These are phyloP conservation scores for Coemansia sp. DNA, from an alignment of 371 early-diverging fungal genomes.

Conservation along the genomic window DNA sequence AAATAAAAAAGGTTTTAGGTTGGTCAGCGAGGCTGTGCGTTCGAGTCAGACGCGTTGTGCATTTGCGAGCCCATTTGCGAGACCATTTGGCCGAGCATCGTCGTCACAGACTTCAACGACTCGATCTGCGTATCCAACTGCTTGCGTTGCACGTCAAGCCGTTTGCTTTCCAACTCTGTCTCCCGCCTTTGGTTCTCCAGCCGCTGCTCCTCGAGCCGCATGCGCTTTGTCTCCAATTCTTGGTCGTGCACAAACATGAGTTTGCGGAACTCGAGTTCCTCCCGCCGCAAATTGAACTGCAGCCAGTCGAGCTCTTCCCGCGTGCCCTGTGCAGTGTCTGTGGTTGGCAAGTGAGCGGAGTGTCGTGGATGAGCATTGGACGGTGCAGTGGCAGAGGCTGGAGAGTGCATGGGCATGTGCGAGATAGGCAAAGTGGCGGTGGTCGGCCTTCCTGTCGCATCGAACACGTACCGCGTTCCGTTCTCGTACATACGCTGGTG, in stretches of 20 bases:
- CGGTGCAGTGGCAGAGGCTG: neutral
- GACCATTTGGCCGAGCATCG: constrained; percentile 28
- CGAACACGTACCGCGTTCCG: constrained; percentile 9
- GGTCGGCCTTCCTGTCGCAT: constrained; percentile 12
- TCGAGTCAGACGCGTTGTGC: neutral
- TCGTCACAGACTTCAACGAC: constrained; percentile 19
- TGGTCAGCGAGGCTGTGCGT: neutral
- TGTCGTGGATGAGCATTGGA: too few relatives aligned
- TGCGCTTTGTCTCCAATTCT: constrained; percentile 30
- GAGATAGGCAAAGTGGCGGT: constrained; percentile 20
- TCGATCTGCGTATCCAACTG: constrained; percentile 39
- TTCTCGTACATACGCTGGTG: constrained; percentile 16
- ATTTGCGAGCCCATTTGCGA: constrained; percentile 10
- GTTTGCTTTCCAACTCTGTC: constrained; percentile 29
- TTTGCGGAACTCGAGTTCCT: constrained; percentile 48
- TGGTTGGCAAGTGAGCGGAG: too few relatives aligned
- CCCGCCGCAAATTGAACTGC: constrained; percentile 44
- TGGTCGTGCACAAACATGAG: constrained; percentile 35
- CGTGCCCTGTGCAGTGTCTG: constrained; percentile 13
- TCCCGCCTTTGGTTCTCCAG: constrained; percentile 35
- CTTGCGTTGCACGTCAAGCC: constrained; percentile 19
- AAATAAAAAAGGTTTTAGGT: neutral
- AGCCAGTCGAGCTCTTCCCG: constrained; percentile 49
- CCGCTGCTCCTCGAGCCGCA: constrained; percentile 30
- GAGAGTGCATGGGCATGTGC: constrained; percentile 13